Evolutionary conservation across 768 basidiomycete genomes (phyloP), one percentile per base, ranked within the genome.

Genomic region (Boletus rex-veris): DNA sequence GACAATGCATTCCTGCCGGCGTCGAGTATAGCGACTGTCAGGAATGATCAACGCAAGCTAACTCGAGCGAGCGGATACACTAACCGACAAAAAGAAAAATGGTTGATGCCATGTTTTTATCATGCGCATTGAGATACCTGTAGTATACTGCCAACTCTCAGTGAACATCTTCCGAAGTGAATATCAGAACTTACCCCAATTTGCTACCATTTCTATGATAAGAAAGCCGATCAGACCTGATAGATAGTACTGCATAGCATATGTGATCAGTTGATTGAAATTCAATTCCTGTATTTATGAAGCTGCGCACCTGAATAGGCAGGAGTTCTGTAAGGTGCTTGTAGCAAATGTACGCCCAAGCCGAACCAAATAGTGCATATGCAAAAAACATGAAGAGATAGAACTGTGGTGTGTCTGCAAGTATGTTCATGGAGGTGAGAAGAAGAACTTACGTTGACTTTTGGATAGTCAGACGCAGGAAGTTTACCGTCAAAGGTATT

Each of bases 381-480:
- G 86, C 73, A 37, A 93, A 64, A 69, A 90, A 89, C 81, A 98
- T 85, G 21, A 72, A 69, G 51, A 93, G 81, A 73, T 97, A 97
- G 71, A 97, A 97, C 93, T 95, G 37, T 26, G 39, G 10, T 11
- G 10, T 2, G 28, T 52, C 24, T 44, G 18, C 1, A 46, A 41
- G 35, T 37, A 18, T 31, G 40, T 30, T 26, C 24, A 46, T 39
- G 16, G 50, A 38, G 60, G 21, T 18, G 42, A 47, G 21, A 18
- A 44, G 18, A 44, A n/a, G 9, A 33, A 70, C 90, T 63, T 69
- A 97, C 94, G 53, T 83, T 87, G 68, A 98, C 90, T 83, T 98
- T 98, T 11, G 97, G 97, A 71, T 98, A 97, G 68, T 99, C 97
- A 6, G 90, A 81, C 7, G 95, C 94, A 12, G 96, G 82, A 19